Percentiles rank a stretch among this genome's conserved stretches.
These are phyloP conservation scores for Cinnamomum micranthum DNA, from an alignment of 164 flowering plant genomes.

Conservation along the genomic window DNA sequence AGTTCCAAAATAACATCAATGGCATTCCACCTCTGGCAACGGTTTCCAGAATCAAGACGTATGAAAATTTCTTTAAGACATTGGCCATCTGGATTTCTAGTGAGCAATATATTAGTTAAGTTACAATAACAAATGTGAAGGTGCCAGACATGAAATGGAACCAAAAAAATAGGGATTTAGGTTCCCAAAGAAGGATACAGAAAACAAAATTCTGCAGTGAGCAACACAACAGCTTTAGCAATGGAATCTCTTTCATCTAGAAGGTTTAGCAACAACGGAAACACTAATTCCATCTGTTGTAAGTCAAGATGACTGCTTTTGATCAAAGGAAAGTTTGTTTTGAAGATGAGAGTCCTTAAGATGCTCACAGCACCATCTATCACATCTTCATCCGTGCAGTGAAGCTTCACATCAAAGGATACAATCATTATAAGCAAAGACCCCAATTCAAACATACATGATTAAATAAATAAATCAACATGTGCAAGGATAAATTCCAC, in stretches of 20 bases:
- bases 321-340: conserved; percentile 24
- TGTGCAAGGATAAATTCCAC: neutral
- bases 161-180: neutral
- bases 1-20: conserved; percentile 60
- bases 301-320: conserved; percentile 26
- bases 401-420: conserved; percentile 42
- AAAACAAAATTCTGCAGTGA: conserved; percentile 70
- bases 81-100: conserved; percentile 44
- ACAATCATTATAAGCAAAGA: neutral
- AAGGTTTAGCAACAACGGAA: conserved; percentile 54
- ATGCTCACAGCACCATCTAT: conserved; percentile 51
- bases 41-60: conserved; percentile 39
- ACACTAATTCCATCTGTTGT: conserved; percentile 38
- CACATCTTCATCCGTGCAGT: conserved; percentile 56
- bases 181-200: conserved; percentile 30
- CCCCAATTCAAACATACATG: neutral
- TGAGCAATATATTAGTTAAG: conserved; percentile 16
- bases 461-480: neutral
- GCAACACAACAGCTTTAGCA: conserved; percentile 63
- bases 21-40: conserved; percentile 59
- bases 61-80: conserved; percentile 57
- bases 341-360: conserved; percentile 51
- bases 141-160: neutral
- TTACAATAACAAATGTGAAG: conserved; percentile 3
- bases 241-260: conserved; percentile 70